phyloP scores from a whole-genome alignment of 192 early-diverging fungal genomes.

The Podila epicladia region DNA sequence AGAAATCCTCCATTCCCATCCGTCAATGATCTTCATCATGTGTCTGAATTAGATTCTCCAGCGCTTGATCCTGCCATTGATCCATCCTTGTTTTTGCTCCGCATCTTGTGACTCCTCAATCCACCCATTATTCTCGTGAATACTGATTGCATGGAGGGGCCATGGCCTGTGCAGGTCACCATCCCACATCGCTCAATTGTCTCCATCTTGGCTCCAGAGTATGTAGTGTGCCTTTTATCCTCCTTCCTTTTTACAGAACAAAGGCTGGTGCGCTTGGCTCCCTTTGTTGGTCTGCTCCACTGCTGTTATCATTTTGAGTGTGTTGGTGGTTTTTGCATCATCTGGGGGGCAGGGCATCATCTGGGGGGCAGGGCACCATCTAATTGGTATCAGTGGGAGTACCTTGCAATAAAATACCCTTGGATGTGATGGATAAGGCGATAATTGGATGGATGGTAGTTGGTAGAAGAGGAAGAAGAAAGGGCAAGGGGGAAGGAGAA shows the following conservation, averaged over 20 bases:
- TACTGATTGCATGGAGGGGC: neutral
- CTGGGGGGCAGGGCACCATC: neutral
- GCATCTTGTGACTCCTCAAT: neutral
- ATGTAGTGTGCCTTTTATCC: neutral
- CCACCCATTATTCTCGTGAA: neutral
- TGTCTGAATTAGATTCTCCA: too few species aligned
- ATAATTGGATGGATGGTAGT: too few species aligned
- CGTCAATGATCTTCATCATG: too few species aligned
- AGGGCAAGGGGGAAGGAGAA: too few species aligned
- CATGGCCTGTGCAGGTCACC: constrained; percentile 1
- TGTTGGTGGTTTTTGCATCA: neutral
- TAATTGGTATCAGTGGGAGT: neutral
- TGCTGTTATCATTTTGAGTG: neutral
- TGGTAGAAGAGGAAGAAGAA: too few species aligned
- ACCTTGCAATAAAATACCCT: too few species aligned
- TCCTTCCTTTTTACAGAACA: neutral
- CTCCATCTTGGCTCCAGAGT: too few species aligned
- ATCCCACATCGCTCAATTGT: neutral
- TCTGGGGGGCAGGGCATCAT: neutral
- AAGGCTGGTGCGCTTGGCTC: too few species aligned
- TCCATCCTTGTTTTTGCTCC: neutral
- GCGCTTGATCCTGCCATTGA: neutral
- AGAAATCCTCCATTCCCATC: too few species aligned
- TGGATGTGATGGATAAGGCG: too few species aligned
- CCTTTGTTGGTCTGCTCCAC: neutral